A percentile compares a stretch with the other conserved stretches of the same genome.
Conservation (phyloP, 192 early-diverging fungal genomes). For the Gryganskiella cystojenkinii region DNA sequence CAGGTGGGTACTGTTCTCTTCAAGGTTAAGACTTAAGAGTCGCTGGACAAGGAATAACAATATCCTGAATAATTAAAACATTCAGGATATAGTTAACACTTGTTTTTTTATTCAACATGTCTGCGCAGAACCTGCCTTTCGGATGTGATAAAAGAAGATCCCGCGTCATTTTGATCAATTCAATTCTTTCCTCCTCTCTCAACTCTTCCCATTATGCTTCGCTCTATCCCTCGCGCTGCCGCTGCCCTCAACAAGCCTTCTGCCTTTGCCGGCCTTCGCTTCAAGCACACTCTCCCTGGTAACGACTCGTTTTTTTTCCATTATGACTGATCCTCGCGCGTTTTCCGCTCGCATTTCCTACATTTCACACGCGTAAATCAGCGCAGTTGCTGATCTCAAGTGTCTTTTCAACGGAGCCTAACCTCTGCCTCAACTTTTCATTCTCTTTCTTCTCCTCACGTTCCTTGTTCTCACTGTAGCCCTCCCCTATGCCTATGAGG, state of each 20-base stretch:
- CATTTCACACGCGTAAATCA: not conserved
- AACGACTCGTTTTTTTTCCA: not conserved
- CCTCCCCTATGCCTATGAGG: slow-evolving; percentile 50
- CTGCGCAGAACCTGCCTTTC: not conserved
- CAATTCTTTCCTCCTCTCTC: not conserved
- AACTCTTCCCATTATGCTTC: slow-evolving; percentile 30
- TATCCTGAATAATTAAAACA: too few species aligned
- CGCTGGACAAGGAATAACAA: too few species aligned
- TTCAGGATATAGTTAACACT: too few species aligned
- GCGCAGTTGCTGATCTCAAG: not conserved
- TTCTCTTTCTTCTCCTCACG: not conserved
- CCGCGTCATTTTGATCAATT: not conserved
- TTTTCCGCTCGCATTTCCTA: too few species aligned
- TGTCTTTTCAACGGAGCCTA: not conserved
- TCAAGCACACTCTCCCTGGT: slow-evolving; percentile 53
- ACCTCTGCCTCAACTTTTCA: not conserved
- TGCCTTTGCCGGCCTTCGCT: slow-evolving; percentile 41
- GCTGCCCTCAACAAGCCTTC: slow-evolving; percentile 36
- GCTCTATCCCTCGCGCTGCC: slow-evolving; percentile 33
- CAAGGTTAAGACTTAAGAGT: too few species aligned
- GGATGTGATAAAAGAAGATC: too few species aligned
- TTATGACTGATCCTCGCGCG: not conserved
- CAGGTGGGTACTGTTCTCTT: too few species aligned
- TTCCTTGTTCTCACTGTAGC: slow-evolving; percentile 10
- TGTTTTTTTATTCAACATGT: too few species aligned